Conservation (phyloP, 192 early-diverging fungal species). For the Funneliformis geosporum region DNA sequence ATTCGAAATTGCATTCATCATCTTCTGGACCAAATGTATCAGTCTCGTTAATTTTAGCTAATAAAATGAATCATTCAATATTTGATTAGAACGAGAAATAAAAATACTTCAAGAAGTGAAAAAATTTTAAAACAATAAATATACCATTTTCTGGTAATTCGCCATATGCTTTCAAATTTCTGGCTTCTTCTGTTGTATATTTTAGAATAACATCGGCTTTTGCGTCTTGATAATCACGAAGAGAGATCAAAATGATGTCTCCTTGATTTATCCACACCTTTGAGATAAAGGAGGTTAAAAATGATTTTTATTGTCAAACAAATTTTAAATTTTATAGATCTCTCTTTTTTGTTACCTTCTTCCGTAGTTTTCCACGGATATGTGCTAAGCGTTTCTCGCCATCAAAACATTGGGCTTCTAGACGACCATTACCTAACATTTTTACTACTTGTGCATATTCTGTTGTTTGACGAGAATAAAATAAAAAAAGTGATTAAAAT, state of each 20-base stretch:
- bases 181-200: conserved; percentile 95
- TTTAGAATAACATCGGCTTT: conserved; percentile 96
- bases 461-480: conserved; percentile 23
- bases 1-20: conserved; percentile 80
- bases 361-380: conserved; percentile 97
- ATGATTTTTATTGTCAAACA: neutral
- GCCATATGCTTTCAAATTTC: conserved; percentile 88
- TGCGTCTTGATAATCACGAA: conserved; percentile 90
- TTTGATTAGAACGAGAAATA: neutral
- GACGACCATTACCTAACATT: conserved; percentile 95
- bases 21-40: conserved; percentile 66
- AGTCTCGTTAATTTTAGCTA: conserved; percentile 80
- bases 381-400: conserved; percentile 88
- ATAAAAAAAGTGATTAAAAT: neutral
- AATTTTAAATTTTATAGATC: neutral
- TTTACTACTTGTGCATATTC: conserved; percentile 94
- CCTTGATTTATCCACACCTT: conserved; percentile 86
- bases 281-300: neutral
- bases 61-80: conserved; percentile 17
- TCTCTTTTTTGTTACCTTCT: conserved; percentile 66
- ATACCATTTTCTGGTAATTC: conserved; percentile 88
- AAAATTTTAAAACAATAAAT: conserved; percentile 21
- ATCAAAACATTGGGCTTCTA: conserved; percentile 89
- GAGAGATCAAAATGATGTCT: conserved; percentile 85
- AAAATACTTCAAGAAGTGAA: neutral